A percentile compares a stretch with the other conserved stretches of the same genome.
Conservation (phyloP, 345 rosid species). For the Isatis tinctoria region DNA sequence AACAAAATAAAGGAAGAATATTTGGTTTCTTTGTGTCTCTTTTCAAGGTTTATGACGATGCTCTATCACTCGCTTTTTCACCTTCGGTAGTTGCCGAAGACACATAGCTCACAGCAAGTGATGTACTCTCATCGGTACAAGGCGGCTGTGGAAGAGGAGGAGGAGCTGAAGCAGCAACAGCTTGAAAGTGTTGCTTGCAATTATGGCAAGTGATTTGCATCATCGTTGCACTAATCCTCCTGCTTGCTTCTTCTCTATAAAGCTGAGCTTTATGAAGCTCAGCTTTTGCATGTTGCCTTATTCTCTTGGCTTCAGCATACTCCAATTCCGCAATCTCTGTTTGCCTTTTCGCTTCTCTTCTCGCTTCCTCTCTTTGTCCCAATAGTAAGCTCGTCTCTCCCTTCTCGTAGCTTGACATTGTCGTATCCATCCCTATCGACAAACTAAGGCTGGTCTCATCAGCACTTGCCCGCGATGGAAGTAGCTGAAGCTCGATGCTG, state of each 20-base stretch:
- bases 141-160: conserved; percentile 16
- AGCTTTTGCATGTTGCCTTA: conserved; percentile 81
- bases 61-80: conserved; percentile 35
- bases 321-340: conserved; percentile 79
- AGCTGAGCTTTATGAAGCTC: conserved; percentile 72
- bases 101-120: conserved; percentile 28
- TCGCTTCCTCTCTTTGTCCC: conserved; percentile 62
- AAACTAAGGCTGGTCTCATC: conserved; percentile 33
- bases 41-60: conserved; percentile 22
- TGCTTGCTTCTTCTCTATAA: conserved; percentile 58
- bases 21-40: background rate
- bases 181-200: conserved; percentile 67
- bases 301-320: conserved; percentile 75
- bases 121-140: conserved; percentile 30
- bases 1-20: conserved; percentile 10
- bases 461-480: conserved; percentile 14
- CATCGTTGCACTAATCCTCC: conserved; percentile 59
- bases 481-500: conserved; percentile 32
- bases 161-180: conserved; percentile 19
- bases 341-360: conserved; percentile 59
- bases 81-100: conserved; percentile 32
- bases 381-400: conserved; percentile 40
- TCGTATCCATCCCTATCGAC: conserved; percentile 31
- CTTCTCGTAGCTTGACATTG: conserved; percentile 21
- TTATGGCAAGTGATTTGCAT: conserved; percentile 74